Evolutionary conservation across 1,284 basidiomycete genomes (phyloP), one percentile per base, ranked within the genome.

Genomic region (Trichosporon coremiiforme): DNA sequence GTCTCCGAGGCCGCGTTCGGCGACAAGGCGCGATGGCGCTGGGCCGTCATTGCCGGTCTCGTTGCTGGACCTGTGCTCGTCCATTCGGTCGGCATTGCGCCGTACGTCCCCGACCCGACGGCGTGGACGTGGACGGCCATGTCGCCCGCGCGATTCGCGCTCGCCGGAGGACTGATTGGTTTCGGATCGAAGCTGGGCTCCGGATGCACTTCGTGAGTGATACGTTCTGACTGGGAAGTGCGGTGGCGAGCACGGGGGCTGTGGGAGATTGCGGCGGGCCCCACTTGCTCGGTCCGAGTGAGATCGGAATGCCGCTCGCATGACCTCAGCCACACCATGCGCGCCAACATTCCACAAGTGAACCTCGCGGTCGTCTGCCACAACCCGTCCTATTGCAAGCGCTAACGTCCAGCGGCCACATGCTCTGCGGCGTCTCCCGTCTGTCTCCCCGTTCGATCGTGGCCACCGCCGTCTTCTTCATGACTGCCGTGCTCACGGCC

Each of bases 351-450:
- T 45, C 41, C 41, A 12, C 41, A n/a, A n/a, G 25, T 45, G 38
- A 15, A 12, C 41, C 15, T 45, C 17, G 15, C 17, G 10, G 20
- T 17, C 50, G 5, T 53, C 20, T 53, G 50, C 50, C 50, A 25
- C 50, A 38, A 10, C 36, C 25, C 25, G 25, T 25, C 25, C 25
- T 25, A 25, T 25, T 25, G 25, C 25, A 25, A 25, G 25, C 25
- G 62, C 71, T 72, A 41, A 72, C 71, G 9, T 35, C 69, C 7
- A 70, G 69, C 73, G 90, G 90, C 64, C 90, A 91, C 82, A 89
- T 91, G 86, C 85, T 91, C 65, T 87, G 86, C 72, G 90, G 90
- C 41, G 75, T 90, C 31, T 88, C 89, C 22, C 86, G 88, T 35
- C 84, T 90, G 66, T 90, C 89, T 22, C 73, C 81, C 41, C 86